Conservation (phyloP, 805 yeast species). For the Metschnikowia sp. region DNA sequence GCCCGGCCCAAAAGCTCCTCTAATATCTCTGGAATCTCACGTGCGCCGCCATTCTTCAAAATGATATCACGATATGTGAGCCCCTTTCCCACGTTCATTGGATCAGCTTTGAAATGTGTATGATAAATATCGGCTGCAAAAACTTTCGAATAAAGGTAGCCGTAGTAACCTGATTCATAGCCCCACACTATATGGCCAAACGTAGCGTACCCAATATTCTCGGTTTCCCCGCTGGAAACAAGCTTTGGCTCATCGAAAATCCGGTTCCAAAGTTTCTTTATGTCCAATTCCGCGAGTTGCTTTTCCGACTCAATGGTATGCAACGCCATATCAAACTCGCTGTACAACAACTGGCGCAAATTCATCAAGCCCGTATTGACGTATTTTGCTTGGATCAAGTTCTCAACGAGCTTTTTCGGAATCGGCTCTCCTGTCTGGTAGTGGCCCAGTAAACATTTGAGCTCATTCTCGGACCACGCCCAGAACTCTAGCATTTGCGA, state of each 20-base stretch:
- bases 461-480: conserved; percentile 70
- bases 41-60: conserved; percentile 67
- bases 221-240: conserved; percentile 49
- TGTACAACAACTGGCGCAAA: conserved; percentile 75
- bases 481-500: conserved; percentile 86
- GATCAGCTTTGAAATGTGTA: conserved; percentile 62
- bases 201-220: conserved; percentile 64
- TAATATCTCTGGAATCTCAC: conserved; percentile 63
- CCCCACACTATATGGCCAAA: conserved; percentile 81
- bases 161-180: conserved; percentile 82
- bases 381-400: conserved; percentile 18
- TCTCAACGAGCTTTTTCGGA: conserved; percentile 32
- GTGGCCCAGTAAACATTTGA: conserved; percentile 60
- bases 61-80: conserved; percentile 65
- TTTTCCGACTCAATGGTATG: conserved; percentile 49
- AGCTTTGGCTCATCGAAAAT: conserved; percentile 60
- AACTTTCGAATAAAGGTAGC: conserved; percentile 83
- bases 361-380: conserved; percentile 72
- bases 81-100: conserved; percentile 49
- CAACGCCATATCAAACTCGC: conserved; percentile 68
- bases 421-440: conserved; percentile 58
- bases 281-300: conserved; percentile 44
- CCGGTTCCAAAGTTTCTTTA: conserved; percentile 61
- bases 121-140: conserved; percentile 82
- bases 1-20: conserved; percentile 68